These are phyloP conservation scores for Aspergillus coremiiformis DNA, from an alignment of 495 filamentous ascomycete species.

Conservation along the genomic window DNA sequence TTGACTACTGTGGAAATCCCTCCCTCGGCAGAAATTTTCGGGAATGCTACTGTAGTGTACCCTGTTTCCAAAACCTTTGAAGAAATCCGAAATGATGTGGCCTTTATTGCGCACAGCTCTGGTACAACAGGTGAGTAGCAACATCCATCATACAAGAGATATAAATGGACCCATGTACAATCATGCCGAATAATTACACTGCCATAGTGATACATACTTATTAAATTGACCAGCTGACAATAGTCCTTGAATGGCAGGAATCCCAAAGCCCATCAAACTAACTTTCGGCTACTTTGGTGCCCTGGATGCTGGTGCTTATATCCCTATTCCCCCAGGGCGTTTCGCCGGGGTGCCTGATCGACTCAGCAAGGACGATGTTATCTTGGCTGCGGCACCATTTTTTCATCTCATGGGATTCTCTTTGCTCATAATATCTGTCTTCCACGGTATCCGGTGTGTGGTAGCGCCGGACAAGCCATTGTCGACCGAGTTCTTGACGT, in stretches of 20 bases:
- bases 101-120: background rate
- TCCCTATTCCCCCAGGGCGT: background rate
- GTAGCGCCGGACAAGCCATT: conserved; percentile 21
- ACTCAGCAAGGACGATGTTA: background rate
- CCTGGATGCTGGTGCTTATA: background rate
- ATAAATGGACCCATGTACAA: background rate
- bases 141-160: background rate
- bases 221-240: background rate
- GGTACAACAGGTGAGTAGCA: background rate
- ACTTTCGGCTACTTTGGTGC: background rate
- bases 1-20: background rate
- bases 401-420: conserved; percentile 1
- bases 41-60: background rate
- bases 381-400: background rate
- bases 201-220: background rate
- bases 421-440: conserved; percentile 8
- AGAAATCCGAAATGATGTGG: background rate
- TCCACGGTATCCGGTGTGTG: conserved; percentile 12
- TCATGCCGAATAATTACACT: background rate
- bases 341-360: background rate
- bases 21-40: background rate
- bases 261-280: background rate
- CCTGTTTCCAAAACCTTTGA: background rate
- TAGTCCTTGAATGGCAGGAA: background rate
- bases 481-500: conserved; percentile 18